Evolutionary conservation across 805 yeast genomes (phyloP).

Genomic region (Teunomyces barrocoloradensis): DNA sequence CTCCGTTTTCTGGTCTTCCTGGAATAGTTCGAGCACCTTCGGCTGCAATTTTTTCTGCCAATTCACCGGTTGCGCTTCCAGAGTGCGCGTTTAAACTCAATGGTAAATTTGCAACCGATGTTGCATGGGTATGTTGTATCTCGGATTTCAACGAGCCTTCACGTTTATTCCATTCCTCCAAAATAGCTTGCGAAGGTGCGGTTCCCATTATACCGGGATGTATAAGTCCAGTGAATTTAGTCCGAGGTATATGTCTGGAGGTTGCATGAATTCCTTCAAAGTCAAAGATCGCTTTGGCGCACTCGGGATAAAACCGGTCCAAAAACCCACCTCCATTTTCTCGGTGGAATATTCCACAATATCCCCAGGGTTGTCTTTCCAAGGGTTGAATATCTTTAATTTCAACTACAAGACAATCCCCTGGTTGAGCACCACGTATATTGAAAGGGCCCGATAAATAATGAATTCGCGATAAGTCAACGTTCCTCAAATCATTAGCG

Average conservation of each 20-base stretch:
- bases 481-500: constrained; percentile 47
- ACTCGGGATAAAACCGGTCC: constrained; percentile 48
- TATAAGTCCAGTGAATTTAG: constrained; percentile 47
- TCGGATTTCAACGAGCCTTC: constrained; percentile 36
- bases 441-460: constrained; percentile 50
- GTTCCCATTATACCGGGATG: constrained; percentile 54
- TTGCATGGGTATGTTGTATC: constrained; percentile 25
- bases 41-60: constrained; percentile 27
- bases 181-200: constrained; percentile 45
- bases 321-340: constrained; percentile 52
- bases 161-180: constrained; percentile 45
- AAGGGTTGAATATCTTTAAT: constrained; percentile 53
- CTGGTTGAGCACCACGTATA: constrained; percentile 44
- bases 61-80: constrained; percentile 34
- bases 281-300: constrained; percentile 53
- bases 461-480: constrained; percentile 46
- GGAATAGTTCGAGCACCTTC: constrained; percentile 55
- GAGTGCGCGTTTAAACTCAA: constrained; percentile 34
- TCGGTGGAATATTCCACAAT: constrained; percentile 48
- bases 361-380: constrained; percentile 54
- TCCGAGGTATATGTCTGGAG: constrained; percentile 50
- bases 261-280: constrained; percentile 50
- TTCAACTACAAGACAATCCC: constrained; percentile 49
- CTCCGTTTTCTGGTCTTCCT: constrained; percentile 53
- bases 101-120: constrained; percentile 45